Evolutionary conservation across 2,329 filamentous ascomycete genomes (phyloP).

Genomic region (Fusarium vanettenii): DNA sequence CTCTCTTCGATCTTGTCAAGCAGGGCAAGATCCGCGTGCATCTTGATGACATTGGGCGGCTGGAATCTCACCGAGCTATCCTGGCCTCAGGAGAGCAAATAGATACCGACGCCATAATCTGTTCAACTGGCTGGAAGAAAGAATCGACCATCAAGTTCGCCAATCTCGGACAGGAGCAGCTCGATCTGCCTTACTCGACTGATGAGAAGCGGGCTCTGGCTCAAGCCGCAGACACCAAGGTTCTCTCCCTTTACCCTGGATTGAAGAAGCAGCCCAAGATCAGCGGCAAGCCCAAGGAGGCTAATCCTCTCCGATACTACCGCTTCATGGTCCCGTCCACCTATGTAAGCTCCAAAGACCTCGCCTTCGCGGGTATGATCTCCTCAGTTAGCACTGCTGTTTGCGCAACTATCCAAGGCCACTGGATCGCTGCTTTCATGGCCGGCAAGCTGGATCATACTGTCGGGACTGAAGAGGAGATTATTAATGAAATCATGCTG

Average conservation of each 20-base stretch:
- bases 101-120: slow-evolving; percentile 59
- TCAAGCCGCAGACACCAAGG: neutral
- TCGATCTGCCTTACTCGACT: neutral
- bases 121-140: slow-evolving; percentile 64
- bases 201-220: neutral
- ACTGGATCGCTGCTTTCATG: neutral
- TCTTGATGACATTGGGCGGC: slow-evolving; percentile 57
- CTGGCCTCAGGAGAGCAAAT: slow-evolving; percentile 56
- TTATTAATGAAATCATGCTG: slow-evolving; percentile 68
- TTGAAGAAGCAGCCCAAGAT: neutral
- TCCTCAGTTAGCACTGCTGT: neutral
- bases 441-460: neutral
- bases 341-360: neutral
- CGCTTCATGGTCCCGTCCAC: neutral
- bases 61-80: slow-evolving; percentile 53
- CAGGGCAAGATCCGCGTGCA: slow-evolving; percentile 60
- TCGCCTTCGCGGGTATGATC: neutral
- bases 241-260: neutral
- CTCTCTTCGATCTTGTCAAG: slow-evolving; percentile 63
- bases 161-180: neutral
- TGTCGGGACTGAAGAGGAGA: slow-evolving; percentile 47
- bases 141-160: slow-evolving; percentile 57
- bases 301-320: neutral
- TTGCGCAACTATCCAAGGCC: neutral
- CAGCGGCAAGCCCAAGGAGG: neutral